A percentile compares a stretch with the other conserved stretches of the same genome.
Evolutionary conservation across 2,329 filamentous ascomycete genomes (phyloP).

Genomic region (Stemphylium beticola): DNA sequence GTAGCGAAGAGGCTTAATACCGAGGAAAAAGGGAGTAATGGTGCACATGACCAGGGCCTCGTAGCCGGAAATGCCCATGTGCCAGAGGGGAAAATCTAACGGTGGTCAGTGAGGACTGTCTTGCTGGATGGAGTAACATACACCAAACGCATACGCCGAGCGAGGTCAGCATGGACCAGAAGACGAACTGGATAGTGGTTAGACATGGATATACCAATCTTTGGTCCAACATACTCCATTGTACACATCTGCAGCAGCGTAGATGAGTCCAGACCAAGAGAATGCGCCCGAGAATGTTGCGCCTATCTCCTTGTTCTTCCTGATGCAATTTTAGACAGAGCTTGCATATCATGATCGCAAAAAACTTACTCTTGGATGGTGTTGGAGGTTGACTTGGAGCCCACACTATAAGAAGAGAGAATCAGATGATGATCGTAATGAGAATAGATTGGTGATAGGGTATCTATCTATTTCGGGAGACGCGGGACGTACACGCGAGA

Average conservation of each 20-base stretch:
- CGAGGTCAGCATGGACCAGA: conserved; percentile 94
- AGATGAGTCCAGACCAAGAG: conserved; percentile 74
- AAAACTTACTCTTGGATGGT: conserved; percentile 67
- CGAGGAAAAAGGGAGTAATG: conserved; percentile 79
- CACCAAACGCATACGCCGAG: conserved; percentile 92
- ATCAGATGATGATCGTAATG: conserved; percentile 46
- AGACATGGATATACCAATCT: not conserved
- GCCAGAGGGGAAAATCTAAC: conserved; percentile 91
- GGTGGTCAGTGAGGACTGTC: conserved; percentile 19
- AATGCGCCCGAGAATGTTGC: conserved; percentile 75
- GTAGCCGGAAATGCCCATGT: conserved; percentile 98
- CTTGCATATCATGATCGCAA: conserved; percentile 9
- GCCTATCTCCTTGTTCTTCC: conserved; percentile 76
- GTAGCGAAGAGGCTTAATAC: conserved; percentile 70
- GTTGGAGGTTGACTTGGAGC: conserved; percentile 53
- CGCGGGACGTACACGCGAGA: conserved; percentile 98
- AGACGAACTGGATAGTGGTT: conserved; percentile 72
- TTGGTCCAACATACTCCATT: conserved; percentile 70
- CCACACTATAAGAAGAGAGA: conserved; percentile 50
- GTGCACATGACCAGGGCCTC: conserved; percentile 88
- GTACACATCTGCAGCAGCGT: conserved; percentile 87
- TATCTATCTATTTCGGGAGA: conserved; percentile 82
- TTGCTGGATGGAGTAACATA: conserved; percentile 57
- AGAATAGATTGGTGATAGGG: conserved; percentile 45
- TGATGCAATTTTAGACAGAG: conserved; percentile 49